Percentiles rank a stretch among this genome's conserved stretches.
Evolutionary conservation across 768 basidiomycete genomes (phyloP).

Genomic region (Antrodiella citrinella): DNA sequence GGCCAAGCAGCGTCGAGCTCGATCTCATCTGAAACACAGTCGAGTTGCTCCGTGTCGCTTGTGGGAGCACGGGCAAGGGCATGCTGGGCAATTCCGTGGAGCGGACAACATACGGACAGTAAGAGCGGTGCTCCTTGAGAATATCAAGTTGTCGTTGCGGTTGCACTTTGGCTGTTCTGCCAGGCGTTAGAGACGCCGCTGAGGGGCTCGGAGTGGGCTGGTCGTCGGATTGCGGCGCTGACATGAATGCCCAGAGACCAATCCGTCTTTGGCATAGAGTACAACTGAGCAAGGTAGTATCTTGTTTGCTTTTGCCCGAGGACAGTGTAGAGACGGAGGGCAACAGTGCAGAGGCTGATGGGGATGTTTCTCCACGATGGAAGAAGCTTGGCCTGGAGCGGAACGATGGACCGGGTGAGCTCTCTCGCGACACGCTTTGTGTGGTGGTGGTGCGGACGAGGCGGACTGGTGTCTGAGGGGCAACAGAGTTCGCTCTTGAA

Average conservation of each 20-base stretch:
- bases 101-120: conserved; percentile 76
- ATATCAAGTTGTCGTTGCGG: conserved; percentile 55
- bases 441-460: background rate
- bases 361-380: background rate
- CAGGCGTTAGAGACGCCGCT: conserved; percentile 1
- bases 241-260: conserved; percentile 66
- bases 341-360: background rate
- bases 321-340: no score
- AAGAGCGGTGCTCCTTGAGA: conserved; percentile 75
- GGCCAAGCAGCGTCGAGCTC: conserved; percentile 22
- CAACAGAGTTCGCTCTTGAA: no score
- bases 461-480: conserved; percentile 4
- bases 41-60: conserved; percentile 12
- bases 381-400: background rate
- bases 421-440: background rate
- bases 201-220: conserved; percentile 5
- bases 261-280: conserved; percentile 69
- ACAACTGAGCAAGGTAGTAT: conserved; percentile 54
- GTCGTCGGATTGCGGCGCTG: conserved; percentile 10
- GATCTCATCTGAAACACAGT: no score
- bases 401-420: conserved; percentile 8
- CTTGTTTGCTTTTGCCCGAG: conserved; percentile 20
- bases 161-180: conserved; percentile 14
- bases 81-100: conserved; percentile 59
- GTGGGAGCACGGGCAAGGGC: conserved; percentile 21